Base-by-base conservation (phyloP, 305 asterid species). In the Fraxinus nigra region DNA sequence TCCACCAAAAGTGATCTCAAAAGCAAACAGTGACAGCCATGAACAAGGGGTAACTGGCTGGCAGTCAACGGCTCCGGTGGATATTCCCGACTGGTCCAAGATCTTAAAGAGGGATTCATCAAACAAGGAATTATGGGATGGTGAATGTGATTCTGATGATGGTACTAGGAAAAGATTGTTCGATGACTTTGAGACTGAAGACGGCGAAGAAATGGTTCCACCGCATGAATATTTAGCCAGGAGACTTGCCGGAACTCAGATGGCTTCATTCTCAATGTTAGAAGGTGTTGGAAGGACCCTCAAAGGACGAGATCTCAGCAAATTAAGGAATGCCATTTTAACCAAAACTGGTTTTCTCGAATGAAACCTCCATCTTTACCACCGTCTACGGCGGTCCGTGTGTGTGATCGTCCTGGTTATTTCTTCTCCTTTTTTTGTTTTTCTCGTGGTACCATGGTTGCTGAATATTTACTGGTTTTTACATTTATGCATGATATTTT, bases 261-360 rank as follows among this genome's bases (percentile, higher is more conserved):
- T 85, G 33, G 90, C 90, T 54, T 89, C 93, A 0, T 88, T 81
- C 75, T 89, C 93, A 30, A 89, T 89, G 93, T 88, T 90, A 34
- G 94, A 89, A 75, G 94, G 94, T 0, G 83, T 89, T 20, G 94
- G 94, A 37, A 78, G 94, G 28, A 90, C 94, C 3, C 94, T 91
- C 59, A 91, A 91, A 81, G 93, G 94, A 13, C 89, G 94, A 84
- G 92, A 89, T 56, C 90, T 91, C 51, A 83, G 88, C 78, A 91
- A 83, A 30, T 75, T 91, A 73, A 91, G 94, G 83, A 88, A 87
- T 46, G 85, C 87, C 74, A 88, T 91, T 82, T 80, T 91, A 38
- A 80, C 87, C 13, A 89, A 83, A 72, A 91, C 94, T 14, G 92
- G 94, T 34, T 91, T 88, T 82, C 87, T 91, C 46, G 94, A 89